Evolutionary conservation across 2,329 filamentous ascomycete species (phyloP), one percentile per base, ranked within the genome.

Genomic region (Aspergillus bombycis): DNA sequence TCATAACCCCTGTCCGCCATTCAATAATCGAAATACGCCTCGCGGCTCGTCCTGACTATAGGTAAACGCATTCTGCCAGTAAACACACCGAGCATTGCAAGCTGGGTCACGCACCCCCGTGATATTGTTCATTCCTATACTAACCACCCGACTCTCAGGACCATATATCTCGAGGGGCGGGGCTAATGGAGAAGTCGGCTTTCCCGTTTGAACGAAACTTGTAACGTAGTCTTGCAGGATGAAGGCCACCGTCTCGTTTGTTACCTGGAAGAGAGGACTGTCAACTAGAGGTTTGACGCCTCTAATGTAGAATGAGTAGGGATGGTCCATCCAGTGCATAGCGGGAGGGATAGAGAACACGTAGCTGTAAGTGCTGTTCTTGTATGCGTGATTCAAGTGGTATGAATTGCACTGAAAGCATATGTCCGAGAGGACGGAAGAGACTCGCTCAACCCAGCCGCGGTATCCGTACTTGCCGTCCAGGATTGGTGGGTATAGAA

Each of bases 321-420:
- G 58, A 4, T 85, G 65, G 65, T 88, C 86, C 43, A 78, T 71
- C 16, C 83, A 84, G 69, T 88, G 86, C 19, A 86, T 70, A 4
- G 79, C 85, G 0, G 85, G 85, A 0, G 81, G 80, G 0, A 87
- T 77, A 48, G 78, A 79, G 70, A 87, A 88, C 56, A 82, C 73
- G 69, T 87, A 88, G 0, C 80, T 77, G 70, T 84, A 85, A 0
- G 84, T 84, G 36, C 82, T 65, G 21, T 55, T 38, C 67, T 85
- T 84, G 14, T 75, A 85, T 3, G 82, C 85, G 7, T 77, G 79
- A 67, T 82, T 80, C 26, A 87, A 75, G 68, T 82, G 86, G 71
- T 82, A 78, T 9, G 83, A 83, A 71, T 86, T 86, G 79, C 85
- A 88, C 48, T 75, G 74, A 67, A 85, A 83, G 60, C 75, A 67